phyloP scores from a whole-genome alignment of 352 stramenopile genomes.

The Elongisporangium undulatum region DNA sequence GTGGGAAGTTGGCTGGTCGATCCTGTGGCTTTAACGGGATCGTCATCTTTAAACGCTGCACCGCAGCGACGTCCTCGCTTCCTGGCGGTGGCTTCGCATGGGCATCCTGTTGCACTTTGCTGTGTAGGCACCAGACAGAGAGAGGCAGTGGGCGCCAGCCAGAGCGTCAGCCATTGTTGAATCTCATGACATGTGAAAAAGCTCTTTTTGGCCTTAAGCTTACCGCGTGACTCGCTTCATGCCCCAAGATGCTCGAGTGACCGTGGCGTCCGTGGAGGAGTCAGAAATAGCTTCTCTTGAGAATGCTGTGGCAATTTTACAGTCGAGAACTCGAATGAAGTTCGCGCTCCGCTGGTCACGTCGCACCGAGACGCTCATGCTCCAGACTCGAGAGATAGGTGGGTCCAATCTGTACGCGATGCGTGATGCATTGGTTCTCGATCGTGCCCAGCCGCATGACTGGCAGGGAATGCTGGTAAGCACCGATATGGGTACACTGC shows the following conservation, averaged over 20 bases:
- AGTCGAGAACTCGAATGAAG: too few relatives aligned
- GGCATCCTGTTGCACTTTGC: constrained; percentile 10
- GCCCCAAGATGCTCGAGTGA: background rate
- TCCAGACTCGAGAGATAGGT: too few relatives aligned
- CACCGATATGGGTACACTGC: too few relatives aligned
- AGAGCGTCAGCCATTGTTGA: too few relatives aligned
- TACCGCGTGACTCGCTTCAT: background rate
- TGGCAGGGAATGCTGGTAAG: too few relatives aligned
- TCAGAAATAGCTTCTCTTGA: background rate
- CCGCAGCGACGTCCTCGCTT: constrained; percentile 3
- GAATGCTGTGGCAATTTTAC: too few relatives aligned
- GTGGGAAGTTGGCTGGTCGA: constrained; percentile 31
- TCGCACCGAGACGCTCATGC: too few relatives aligned
- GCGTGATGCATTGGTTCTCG: too few relatives aligned
- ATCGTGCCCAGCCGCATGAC: too few relatives aligned
- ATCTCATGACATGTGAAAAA: too few relatives aligned
- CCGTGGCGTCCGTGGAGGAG: background rate
- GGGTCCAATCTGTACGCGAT: too few relatives aligned
- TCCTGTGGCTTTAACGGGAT: constrained; percentile 56
- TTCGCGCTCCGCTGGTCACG: too few relatives aligned
- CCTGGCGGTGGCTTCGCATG: background rate
- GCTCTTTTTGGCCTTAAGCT: background rate
- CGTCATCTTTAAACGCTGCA: constrained; percentile 43
- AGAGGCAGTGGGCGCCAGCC: background rate
- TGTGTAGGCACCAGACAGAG: background rate